Percentiles rank a stretch among this genome's conserved stretches.
Conservation (phyloP, 2,329 filamentous ascomycete species). For the Fusarium nurragi region DNA sequence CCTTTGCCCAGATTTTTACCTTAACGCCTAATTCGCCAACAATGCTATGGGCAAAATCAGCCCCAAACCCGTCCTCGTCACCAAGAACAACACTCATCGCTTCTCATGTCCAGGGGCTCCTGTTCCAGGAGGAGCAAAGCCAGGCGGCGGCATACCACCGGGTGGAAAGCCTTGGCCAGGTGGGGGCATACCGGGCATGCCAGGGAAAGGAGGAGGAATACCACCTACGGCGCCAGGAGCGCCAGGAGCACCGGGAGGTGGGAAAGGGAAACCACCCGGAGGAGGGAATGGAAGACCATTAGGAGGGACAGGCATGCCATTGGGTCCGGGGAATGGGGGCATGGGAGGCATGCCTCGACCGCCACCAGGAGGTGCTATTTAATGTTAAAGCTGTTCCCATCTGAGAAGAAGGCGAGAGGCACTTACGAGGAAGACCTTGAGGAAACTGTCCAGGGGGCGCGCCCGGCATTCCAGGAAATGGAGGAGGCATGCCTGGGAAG, state of each 20-base stretch:
- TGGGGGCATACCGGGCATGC: slow-evolving; percentile 52
- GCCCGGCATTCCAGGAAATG: slow-evolving; percentile 64
- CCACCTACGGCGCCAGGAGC: slow-evolving; percentile 42
- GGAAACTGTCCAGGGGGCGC: slow-evolving; percentile 53
- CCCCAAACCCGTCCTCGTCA: slow-evolving; percentile 16
- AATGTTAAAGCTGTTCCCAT: slow-evolving; percentile 17
- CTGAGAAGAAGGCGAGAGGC: neutral
- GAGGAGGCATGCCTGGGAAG: slow-evolving; percentile 63
- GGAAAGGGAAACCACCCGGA: slow-evolving; percentile 48
- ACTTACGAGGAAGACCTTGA: slow-evolving; percentile 64
- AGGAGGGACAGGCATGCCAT: slow-evolving; percentile 57
- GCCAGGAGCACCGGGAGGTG: slow-evolving; percentile 49
- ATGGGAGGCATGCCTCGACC: slow-evolving; percentile 61
- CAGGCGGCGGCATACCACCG: slow-evolving; percentile 46
- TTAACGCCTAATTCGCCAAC: slow-evolving; percentile 49
- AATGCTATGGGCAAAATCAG: slow-evolving; percentile 40
- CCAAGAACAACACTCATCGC: slow-evolving; percentile 44
- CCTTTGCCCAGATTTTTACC: slow-evolving; percentile 30
- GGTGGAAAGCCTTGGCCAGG: slow-evolving; percentile 57
- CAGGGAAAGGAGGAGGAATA: slow-evolving; percentile 46
- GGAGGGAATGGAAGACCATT: slow-evolving; percentile 52
- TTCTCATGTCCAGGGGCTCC: slow-evolving; percentile 53
- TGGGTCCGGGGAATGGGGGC: slow-evolving; percentile 55
- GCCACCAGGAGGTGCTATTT: slow-evolving; percentile 59
- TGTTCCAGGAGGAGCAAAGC: slow-evolving; percentile 49